phyloP scores from a whole-genome alignment of 352 stramenopile species.

The Globisporangium cystogenes region DNA sequence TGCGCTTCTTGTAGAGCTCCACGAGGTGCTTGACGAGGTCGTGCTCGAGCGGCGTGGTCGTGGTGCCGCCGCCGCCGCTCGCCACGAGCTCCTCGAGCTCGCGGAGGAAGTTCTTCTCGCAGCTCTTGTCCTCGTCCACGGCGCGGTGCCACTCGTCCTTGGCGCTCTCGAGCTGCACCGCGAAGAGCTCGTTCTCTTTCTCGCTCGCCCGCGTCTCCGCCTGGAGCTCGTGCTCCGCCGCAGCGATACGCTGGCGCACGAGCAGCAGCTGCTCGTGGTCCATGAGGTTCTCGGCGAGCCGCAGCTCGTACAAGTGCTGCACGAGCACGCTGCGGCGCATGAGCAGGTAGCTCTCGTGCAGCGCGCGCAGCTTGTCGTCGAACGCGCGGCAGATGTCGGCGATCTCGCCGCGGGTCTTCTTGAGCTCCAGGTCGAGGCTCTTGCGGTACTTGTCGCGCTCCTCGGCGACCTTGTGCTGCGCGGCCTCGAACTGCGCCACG shows the following conservation, averaged over 20 bases:
- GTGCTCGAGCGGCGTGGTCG: slow-evolving; percentile 53
- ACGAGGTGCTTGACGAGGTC: slow-evolving; percentile 70
- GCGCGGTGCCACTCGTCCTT: slow-evolving; percentile 62
- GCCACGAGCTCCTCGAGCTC: slow-evolving; percentile 73
- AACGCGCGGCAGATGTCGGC: slow-evolving; percentile 74
- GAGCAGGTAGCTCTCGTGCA: slow-evolving; percentile 53
- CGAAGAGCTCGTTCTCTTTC: slow-evolving; percentile 45
- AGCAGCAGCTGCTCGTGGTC: slow-evolving; percentile 41
- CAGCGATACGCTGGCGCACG: slow-evolving; percentile 21
- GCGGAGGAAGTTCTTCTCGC: slow-evolving; percentile 53
- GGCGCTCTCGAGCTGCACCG: slow-evolving; percentile 37
- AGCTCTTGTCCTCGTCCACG: slow-evolving; percentile 61
- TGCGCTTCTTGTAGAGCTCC: slow-evolving; percentile 75
- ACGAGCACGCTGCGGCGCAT: slow-evolving; percentile 43
- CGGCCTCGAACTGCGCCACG: slow-evolving; percentile 51
- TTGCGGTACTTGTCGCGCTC: slow-evolving; percentile 91
- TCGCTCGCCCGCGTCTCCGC: slow-evolving; percentile 18
- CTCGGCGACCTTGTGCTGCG: slow-evolving; percentile 72
- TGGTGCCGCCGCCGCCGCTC: slow-evolving; percentile 8
- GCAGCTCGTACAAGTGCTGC: slow-evolving; percentile 70
- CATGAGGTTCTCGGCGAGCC: slow-evolving; percentile 50
- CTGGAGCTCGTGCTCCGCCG: slow-evolving; percentile 16
- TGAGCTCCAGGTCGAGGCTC: slow-evolving; percentile 84
- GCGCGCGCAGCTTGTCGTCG: slow-evolving; percentile 72
- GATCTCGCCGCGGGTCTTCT: slow-evolving; percentile 82